Evolutionary conservation across 2,329 filamentous ascomycete species (phyloP).

Genomic region (Sporothrix humicola): DNA sequence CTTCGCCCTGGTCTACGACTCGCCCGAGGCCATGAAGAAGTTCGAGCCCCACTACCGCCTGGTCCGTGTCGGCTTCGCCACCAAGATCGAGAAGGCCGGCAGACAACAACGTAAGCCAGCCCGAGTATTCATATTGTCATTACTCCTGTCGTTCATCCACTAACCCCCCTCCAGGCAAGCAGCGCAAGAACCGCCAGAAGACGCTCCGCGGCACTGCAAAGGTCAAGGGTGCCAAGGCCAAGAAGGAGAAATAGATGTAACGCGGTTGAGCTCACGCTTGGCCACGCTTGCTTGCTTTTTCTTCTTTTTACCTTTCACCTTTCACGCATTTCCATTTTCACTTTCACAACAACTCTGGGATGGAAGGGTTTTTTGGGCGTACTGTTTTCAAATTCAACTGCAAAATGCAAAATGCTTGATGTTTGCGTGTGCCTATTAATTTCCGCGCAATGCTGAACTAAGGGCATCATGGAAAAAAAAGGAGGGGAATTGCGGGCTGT

Average conservation of each 20-base stretch:
- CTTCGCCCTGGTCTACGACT: conserved; percentile 99
- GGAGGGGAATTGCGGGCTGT: conserved; percentile 17
- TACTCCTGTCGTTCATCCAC: too few species aligned
- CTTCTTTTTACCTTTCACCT: conserved; percentile 19
- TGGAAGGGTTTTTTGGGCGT: conserved; percentile 29
- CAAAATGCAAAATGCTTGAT: background rate
- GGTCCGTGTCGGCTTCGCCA: conserved; percentile 87
- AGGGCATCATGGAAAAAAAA: background rate
- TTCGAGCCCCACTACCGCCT: conserved; percentile 99
- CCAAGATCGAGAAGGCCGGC: conserved; percentile 95
- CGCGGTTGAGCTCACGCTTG: conserved; percentile 8
- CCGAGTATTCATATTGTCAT: too few species aligned
- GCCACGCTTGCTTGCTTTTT: background rate
- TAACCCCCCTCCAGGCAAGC: conserved; percentile 76
- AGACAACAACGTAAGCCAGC: conserved; percentile 94
- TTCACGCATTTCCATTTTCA: conserved; percentile 33
- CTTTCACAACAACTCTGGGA: conserved; percentile 5
- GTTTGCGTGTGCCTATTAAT: conserved; percentile 12
- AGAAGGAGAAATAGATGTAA: conserved; percentile 85
- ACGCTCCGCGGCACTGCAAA: conserved; percentile 97
- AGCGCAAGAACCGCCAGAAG: conserved; percentile 99
- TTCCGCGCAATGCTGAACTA: conserved; percentile 21
- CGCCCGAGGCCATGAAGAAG: conserved; percentile 98
- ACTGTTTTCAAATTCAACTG: conserved; percentile 24
- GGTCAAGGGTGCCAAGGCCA: conserved; percentile 92